Percentiles rank a stretch among this genome's conserved stretches.
Evolutionary conservation across 83 land plant genomes (phyloP).

Genomic region (Thuja plicata): DNA sequence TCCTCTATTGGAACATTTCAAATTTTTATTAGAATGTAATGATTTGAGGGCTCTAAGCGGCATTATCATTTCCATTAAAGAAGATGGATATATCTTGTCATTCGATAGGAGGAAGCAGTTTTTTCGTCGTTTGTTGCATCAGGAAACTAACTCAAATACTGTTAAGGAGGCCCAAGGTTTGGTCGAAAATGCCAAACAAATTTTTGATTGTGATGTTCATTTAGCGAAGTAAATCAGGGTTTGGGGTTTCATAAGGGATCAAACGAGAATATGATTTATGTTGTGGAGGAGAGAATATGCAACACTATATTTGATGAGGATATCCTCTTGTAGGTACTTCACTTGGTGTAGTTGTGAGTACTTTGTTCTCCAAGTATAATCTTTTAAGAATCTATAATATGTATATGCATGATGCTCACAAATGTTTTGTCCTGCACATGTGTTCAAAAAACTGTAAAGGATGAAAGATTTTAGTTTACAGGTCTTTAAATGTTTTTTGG

Average conservation of each 20-base stretch:
- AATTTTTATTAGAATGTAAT: conserved; percentile 21
- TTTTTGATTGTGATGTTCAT: conserved; percentile 13
- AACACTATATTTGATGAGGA: conserved; percentile 16
- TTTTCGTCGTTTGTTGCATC: neutral
- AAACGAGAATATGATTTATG: conserved; percentile 9
- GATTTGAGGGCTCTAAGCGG: conserved; percentile 9
- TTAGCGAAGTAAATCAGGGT: conserved; percentile 2
- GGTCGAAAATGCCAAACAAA: conserved; percentile 20
- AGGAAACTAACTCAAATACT: neutral
- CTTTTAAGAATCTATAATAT: too few relatives aligned
- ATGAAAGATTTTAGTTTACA: too few relatives aligned
- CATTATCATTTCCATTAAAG: conserved; percentile 8
- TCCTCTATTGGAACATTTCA: conserved; percentile 21
- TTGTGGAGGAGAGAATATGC: conserved; percentile 24
- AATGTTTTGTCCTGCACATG: too few relatives aligned
- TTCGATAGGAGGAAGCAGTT: neutral
- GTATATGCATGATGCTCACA: too few relatives aligned
- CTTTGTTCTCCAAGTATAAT: too few relatives aligned
- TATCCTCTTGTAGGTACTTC: conserved; percentile 18
- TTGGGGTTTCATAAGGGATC: neutral
- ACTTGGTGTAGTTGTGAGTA: too few relatives aligned
- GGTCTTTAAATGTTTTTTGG: too few relatives aligned
- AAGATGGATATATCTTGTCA: conserved; percentile 14
- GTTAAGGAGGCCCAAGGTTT: neutral
- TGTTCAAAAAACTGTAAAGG: too few relatives aligned